Base-by-base conservation (phyloP, 176 grass and related monocot species). In the Tuctoria greenei region DNA sequence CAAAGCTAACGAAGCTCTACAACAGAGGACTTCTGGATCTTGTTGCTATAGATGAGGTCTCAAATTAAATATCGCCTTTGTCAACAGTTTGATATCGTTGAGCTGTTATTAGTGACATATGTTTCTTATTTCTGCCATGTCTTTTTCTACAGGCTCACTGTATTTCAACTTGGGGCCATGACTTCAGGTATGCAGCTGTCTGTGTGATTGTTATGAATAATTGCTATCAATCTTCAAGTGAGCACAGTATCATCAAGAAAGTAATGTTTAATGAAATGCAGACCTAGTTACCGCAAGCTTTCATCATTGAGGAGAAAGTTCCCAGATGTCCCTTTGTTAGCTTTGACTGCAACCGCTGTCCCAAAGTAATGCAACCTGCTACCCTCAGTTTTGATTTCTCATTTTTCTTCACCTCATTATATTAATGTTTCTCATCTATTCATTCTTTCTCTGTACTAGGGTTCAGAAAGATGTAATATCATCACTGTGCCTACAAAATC, bases 161-260 rank as follows among this genome's bases (percentile, higher is more conserved):
- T 74, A 92, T 97, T 79, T 97, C 95, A 82, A 78, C 79, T 57
- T 97, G 95, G 95, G 95, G 95, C 67, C 95, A 97, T 65, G 88
- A 97, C 90, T 97, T 97, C 84, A 90, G 95, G 95, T 97, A 59
- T 58, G 50, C 47, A 24, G 63, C 51, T 0, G 41, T 82, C 79
- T 59, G 12, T 64, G 6, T 75, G 40, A 65, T 65, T 77, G 43
- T 50, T 85, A 24, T 66, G 50, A 69, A 46, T 72, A 61, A 65
- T 54, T 36, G 0, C 54, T 16, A 47, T 45, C 13, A 31, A 50
- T 69, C 24, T 65, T 61, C 26, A 69, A 86, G 6, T 58, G 69
- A 73, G 52, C 24, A 40, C 15, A 18, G 6, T 86, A 74, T 79
- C 44, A 74, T 56, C 49, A 7, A 25, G 28, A 78, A 66, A 69